Evolutionary conservation across 2,329 filamentous ascomycete species (phyloP).

Genomic region (Aspergillus brunneoviolaceus): DNA sequence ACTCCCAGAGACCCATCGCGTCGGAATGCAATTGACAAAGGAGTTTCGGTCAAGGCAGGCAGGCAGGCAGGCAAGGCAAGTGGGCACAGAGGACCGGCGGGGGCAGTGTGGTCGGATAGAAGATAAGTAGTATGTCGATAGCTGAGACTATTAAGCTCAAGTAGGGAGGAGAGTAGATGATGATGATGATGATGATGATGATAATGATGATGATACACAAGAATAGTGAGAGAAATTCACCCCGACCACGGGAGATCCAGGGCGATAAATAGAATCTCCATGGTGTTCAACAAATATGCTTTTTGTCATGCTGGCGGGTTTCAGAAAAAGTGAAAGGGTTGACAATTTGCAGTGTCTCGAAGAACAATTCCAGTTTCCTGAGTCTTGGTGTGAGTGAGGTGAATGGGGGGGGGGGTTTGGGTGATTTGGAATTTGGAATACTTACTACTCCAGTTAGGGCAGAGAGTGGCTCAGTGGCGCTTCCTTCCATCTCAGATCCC

Average conservation of each 20-base stretch:
- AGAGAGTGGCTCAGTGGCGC: conserved; percentile 1
- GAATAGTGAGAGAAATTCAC: background rate
- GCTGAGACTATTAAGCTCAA: no score
- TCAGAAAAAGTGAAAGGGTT: conserved; percentile 1
- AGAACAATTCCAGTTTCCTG: conserved; percentile 12
- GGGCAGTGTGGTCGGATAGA: background rate
- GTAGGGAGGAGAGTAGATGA: background rate
- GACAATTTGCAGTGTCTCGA: background rate
- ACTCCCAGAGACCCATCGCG: conserved; percentile 28
- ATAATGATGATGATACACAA: background rate
- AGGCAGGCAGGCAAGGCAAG: background rate
- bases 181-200: no score
- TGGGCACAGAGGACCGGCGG: background rate
- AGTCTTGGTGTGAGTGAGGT: background rate
- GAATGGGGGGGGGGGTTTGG: background rate
- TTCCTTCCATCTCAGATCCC: background rate
- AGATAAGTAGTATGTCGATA: background rate
- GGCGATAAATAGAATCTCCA: conserved; percentile 20
- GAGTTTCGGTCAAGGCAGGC: background rate
- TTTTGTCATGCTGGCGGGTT: conserved; percentile 19
- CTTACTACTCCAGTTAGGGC: conserved; percentile 21
- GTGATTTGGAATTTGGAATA: conserved; percentile 28
- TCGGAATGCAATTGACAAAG: background rate
- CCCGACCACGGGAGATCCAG: conserved; percentile 5
- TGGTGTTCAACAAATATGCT: conserved; percentile 12